These are phyloP conservation scores for Plasmodium relictum DNA, from an alignment of 169 alveolate genomes.

Conservation along the genomic window DNA sequence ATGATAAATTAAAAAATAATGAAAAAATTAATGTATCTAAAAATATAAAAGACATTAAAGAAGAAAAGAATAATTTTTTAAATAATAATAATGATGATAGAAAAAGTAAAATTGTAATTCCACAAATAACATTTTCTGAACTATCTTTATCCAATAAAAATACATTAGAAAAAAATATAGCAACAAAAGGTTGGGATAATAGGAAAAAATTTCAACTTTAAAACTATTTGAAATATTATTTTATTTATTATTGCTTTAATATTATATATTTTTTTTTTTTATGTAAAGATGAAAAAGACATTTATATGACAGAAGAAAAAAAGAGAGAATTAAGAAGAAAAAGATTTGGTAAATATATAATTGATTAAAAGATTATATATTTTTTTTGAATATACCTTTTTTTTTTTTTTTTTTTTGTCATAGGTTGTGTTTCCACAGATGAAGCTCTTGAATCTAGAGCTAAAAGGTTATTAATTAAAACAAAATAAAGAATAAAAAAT, in stretches of 20 bases:
- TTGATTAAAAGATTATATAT: background rate
- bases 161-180: conserved; percentile 42
- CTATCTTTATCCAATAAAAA: conserved; percentile 31
- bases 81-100: conserved; percentile 10
- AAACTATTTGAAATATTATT: background rate
- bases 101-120: conserved; percentile 37
- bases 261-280: conserved; percentile 4
- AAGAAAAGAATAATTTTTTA: background rate
- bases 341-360: conserved; percentile 40
- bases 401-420: background rate
- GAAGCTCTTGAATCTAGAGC: conserved; percentile 73
- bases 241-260: background rate
- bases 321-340: conserved; percentile 59
- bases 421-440: conserved; percentile 43
- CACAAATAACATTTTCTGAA: conserved; percentile 60
- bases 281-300: conserved; percentile 19
- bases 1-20: background rate
- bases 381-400: background rate
- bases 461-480: conserved; percentile 33
- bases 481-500: background rate
- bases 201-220: background rate
- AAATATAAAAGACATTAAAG: conserved; percentile 7
- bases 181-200: conserved; percentile 20
- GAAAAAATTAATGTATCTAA: conserved; percentile 1
- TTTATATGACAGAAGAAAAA: conserved; percentile 62